Conservation (phyloP, 148 eudicot genomes). For the Rhododendron molle region DNA sequence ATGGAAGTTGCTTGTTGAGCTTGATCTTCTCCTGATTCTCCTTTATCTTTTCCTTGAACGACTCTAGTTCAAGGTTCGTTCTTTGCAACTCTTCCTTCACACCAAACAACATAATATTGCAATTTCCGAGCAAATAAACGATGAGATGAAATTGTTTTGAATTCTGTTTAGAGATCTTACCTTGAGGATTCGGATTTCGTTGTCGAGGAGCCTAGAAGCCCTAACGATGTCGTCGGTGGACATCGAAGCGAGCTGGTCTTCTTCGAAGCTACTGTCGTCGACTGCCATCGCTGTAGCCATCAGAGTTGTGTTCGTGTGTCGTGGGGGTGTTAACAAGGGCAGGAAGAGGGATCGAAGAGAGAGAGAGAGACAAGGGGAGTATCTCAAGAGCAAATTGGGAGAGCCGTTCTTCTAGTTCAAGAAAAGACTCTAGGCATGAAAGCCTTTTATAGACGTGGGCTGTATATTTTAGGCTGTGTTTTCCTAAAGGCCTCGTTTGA, state of each 20-base stretch:
- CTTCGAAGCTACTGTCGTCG: slow-evolving; percentile 67
- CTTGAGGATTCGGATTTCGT: slow-evolving; percentile 77
- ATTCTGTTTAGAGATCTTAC: slow-evolving; percentile 14
- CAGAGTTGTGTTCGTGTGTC: not conserved
- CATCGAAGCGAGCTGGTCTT: slow-evolving; percentile 69
- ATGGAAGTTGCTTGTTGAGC: slow-evolving; percentile 93
- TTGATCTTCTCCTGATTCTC: slow-evolving; percentile 98
- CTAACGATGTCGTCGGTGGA: slow-evolving; percentile 69
- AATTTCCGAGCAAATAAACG: not conserved
- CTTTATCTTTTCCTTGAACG: slow-evolving; percentile 79
- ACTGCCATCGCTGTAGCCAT: slow-evolving; percentile 84
- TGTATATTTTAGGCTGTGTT: too few relatives aligned
- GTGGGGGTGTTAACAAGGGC: not conserved
- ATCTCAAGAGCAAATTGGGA: not conserved
- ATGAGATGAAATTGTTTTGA: not conserved
- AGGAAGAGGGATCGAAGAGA: not conserved
- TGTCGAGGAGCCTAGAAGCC: slow-evolving; percentile 85
- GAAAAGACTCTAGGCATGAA: not conserved
- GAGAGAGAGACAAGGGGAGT: not conserved
- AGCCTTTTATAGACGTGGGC: too few relatives aligned
- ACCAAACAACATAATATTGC: not conserved
- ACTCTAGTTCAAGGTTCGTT: slow-evolving; percentile 66
- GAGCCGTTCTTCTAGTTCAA: not conserved
- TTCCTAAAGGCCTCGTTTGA: too few relatives aligned
- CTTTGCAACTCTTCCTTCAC: slow-evolving; percentile 79